A percentile compares a stretch with the other conserved stretches of the same genome.
These are phyloP conservation scores for Puya raimondii DNA, from an alignment of 176 grass and related monocot species.

Conservation along the genomic window DNA sequence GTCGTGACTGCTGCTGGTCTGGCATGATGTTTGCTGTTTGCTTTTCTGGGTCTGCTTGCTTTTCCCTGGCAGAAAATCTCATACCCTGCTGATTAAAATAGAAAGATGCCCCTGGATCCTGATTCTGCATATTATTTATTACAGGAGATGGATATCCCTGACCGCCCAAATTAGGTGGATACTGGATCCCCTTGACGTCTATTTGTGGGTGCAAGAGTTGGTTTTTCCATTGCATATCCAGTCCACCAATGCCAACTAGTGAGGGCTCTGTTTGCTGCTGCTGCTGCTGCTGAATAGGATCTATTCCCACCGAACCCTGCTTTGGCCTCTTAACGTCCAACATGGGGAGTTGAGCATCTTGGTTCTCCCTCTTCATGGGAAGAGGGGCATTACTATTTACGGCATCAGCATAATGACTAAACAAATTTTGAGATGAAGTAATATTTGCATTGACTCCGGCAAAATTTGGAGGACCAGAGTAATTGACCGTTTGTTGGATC, in stretches of 20 bases:
- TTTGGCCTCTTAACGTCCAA: conserved; percentile 68
- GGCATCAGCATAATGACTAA: conserved; percentile 34
- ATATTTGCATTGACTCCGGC: conserved; percentile 43
- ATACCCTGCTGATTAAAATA: conserved; percentile 53
- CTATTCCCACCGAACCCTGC: conserved; percentile 36
- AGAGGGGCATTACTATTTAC: conserved; percentile 38
- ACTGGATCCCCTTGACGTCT: conserved; percentile 58
- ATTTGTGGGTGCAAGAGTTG: conserved; percentile 49
- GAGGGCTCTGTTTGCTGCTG: conserved; percentile 47
- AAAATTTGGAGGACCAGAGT: conserved; percentile 43
- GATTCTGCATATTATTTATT: conserved; percentile 48
- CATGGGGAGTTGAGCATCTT: conserved; percentile 44
- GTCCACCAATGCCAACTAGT: conserved; percentile 30
- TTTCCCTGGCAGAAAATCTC: conserved; percentile 58
- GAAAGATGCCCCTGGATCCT: conserved; percentile 48
- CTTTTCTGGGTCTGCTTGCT: conserved; percentile 44
- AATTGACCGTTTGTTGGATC: conserved; percentile 44
- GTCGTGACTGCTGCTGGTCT: conserved; percentile 42
- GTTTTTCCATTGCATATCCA: conserved; percentile 76
- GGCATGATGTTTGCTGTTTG: conserved; percentile 36
- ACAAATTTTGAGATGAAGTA: conserved; percentile 54
- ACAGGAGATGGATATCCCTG: conserved; percentile 61
- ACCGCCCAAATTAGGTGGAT: conserved; percentile 44
- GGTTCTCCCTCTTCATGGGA: conserved; percentile 68
- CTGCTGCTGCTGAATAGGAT: conserved; percentile 59